Conservation (phyloP, 2,329 filamentous ascomycete genomes). For the Trichophyton verrucosum region DNA sequence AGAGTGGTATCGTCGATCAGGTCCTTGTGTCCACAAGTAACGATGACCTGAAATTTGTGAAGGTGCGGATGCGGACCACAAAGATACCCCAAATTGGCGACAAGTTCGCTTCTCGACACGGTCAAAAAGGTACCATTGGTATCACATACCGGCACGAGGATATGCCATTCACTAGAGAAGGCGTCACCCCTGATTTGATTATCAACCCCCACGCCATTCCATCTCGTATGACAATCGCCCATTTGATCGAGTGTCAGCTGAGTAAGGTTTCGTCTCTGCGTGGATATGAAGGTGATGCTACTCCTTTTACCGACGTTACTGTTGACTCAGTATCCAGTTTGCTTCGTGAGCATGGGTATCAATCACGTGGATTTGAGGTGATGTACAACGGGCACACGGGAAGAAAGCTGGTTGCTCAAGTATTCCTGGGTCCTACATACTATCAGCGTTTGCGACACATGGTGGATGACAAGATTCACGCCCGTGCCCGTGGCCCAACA, state of each 20-base stretch:
- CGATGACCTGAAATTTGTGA: slow-evolving; percentile 89
- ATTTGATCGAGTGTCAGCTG: slow-evolving; percentile 97
- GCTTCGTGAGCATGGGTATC: slow-evolving; percentile 80
- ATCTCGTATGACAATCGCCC: slow-evolving; percentile 99
- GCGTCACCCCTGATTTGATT: slow-evolving; percentile 86
- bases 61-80: slow-evolving; percentile 91
- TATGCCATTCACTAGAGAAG: slow-evolving; percentile 93
- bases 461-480: slow-evolving; percentile 99
- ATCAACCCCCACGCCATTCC: slow-evolving; percentile 99
- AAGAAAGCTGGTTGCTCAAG: slow-evolving; percentile 79
- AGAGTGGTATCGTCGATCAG: slow-evolving; percentile 91
- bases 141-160: slow-evolving; percentile 96
- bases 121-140: slow-evolving; percentile 98
- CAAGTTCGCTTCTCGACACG: slow-evolving; percentile 98
- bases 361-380: slow-evolving; percentile 92
- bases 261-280: slow-evolving; percentile 90
- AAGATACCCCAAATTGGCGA: slow-evolving; percentile 98
- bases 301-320: slow-evolving; percentile 94
- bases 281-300: slow-evolving; percentile 92
- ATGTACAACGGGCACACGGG: slow-evolving; percentile 99
- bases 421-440: slow-evolving; percentile 96
- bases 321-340: slow-evolving; percentile 85
- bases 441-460: slow-evolving; percentile 98
- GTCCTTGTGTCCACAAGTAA: slow-evolving; percentile 90
- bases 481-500: slow-evolving; percentile 88